These are phyloP conservation scores for Irpex rosettiformis DNA, from an alignment of 1,284 basidiomycete species.

Conservation along the genomic window DNA sequence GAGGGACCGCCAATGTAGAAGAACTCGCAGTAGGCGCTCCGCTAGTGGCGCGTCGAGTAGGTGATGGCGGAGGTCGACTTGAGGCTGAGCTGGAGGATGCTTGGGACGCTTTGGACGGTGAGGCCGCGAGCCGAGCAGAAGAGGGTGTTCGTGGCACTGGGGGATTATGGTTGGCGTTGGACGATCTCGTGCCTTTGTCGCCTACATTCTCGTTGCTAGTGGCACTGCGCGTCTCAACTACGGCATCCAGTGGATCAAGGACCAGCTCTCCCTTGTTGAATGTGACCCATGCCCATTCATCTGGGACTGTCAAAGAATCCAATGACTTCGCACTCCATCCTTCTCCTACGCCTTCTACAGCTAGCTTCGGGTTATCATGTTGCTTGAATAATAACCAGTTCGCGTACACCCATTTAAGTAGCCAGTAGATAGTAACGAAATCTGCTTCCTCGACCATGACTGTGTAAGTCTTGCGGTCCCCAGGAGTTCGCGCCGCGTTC, in stretches of 20 bases:
- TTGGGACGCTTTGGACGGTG: constrained; percentile 7
- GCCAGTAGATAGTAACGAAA: constrained; percentile 81
- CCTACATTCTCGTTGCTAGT: constrained; percentile 49
- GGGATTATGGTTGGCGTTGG: constrained; percentile 11
- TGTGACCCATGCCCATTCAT: constrained; percentile 71
- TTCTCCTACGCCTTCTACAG: constrained; percentile 57
- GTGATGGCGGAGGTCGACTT: constrained; percentile 20
- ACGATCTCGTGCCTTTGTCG: constrained; percentile 20
- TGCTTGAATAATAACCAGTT: constrained; percentile 69
- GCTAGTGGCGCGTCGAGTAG: constrained; percentile 21
- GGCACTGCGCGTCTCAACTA: constrained; percentile 41
- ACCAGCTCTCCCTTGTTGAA: constrained; percentile 45
- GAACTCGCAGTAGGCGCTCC: constrained; percentile 19
- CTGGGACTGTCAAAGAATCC: constrained; percentile 35
- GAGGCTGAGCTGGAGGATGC: constrained; percentile 13
- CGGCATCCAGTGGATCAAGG: constrained; percentile 17
- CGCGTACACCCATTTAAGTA: constrained; percentile 79
- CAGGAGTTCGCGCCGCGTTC: constrained; percentile 34
- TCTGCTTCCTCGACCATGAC: constrained; percentile 80
- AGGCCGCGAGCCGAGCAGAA: constrained; percentile 1
- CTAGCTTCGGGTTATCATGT: constrained; percentile 59
- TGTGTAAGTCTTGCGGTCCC: constrained; percentile 59
- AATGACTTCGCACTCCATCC: constrained; percentile 57
- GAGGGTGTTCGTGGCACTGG: constrained; percentile 1
- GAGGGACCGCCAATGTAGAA: constrained; percentile 16